Evolutionary conservation across 129 eudicot genomes (phyloP).

Genomic region (Flaveria bidentis): DNA sequence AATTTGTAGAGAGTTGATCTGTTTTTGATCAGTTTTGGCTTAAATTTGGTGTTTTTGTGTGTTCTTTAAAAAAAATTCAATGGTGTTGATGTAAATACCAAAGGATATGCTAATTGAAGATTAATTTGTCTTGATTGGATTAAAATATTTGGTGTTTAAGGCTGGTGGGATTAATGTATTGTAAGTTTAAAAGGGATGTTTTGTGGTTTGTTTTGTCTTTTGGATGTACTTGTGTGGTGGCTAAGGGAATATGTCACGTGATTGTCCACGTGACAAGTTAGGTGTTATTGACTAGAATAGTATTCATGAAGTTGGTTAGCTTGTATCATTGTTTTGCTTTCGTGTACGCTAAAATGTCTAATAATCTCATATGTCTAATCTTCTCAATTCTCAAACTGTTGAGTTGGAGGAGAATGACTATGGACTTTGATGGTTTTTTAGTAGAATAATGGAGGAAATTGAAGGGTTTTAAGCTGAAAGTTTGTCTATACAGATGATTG

Average conservation of each 20-base stretch:
- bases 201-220: constrained; percentile 17
- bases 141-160: constrained; percentile 2
- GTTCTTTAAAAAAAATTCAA: background rate
- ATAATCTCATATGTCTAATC: background rate
- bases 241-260: constrained; percentile 23
- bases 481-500: too few relatives aligned
- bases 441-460: too few relatives aligned
- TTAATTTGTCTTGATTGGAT: constrained; percentile 23
- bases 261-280: background rate
- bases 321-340: constrained; percentile 23
- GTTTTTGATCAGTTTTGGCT: background rate
- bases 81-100: background rate
- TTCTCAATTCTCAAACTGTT: too few relatives aligned
- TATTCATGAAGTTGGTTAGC: background rate
- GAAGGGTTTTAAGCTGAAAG: too few relatives aligned
- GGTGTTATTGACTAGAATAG: constrained; percentile 22
- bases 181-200: background rate
- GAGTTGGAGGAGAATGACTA: too few relatives aligned
- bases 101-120: constrained; percentile 21
- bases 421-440: too few relatives aligned
- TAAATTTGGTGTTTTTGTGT: background rate
- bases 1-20: constrained; percentile 7
- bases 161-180: constrained; percentile 30
- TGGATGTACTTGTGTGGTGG: background rate
- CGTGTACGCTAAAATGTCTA: constrained; percentile 15